These are phyloP conservation scores for Solanum sejunctum DNA, from an alignment of 257 asterid genomes.

Conservation along the genomic window DNA sequence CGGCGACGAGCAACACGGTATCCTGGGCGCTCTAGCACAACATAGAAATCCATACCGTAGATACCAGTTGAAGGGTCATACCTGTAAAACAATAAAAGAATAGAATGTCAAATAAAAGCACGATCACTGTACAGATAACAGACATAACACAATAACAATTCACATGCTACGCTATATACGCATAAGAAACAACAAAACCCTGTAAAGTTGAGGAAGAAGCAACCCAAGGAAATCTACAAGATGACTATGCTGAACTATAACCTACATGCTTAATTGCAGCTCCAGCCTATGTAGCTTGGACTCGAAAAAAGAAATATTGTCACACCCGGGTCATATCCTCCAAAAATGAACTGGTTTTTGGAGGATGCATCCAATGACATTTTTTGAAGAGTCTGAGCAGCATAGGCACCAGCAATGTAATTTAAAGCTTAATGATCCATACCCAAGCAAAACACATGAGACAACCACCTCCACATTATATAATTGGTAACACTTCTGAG, in stretches of 20 bases:
- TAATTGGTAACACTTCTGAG: neutral
- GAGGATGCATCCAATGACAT: too few relatives aligned
- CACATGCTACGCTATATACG: neutral
- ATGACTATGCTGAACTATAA: neutral
- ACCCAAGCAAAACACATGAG: neutral
- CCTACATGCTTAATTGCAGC: neutral
- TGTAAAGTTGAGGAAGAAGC: neutral
- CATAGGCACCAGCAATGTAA: neutral
- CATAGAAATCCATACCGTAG: constrained; percentile 49
- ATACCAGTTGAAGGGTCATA: constrained; percentile 49
- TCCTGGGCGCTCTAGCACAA: constrained; percentile 63
- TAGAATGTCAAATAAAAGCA: neutral
- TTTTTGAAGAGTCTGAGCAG: too few relatives aligned
- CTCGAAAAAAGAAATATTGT: too few relatives aligned
- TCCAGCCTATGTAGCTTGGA: neutral
- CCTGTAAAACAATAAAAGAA: neutral
- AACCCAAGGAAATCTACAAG: neutral
- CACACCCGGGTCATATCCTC: too few relatives aligned
- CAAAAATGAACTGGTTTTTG: too few relatives aligned
- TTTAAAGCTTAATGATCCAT: neutral
- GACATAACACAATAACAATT: neutral
- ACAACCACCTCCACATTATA: neutral
- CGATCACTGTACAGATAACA: neutral
- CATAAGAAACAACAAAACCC: neutral
- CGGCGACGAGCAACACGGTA: constrained; percentile 73